These are phyloP conservation scores for Paspalum notatum DNA, from an alignment of 176 grass and related monocot species.

Conservation along the genomic window DNA sequence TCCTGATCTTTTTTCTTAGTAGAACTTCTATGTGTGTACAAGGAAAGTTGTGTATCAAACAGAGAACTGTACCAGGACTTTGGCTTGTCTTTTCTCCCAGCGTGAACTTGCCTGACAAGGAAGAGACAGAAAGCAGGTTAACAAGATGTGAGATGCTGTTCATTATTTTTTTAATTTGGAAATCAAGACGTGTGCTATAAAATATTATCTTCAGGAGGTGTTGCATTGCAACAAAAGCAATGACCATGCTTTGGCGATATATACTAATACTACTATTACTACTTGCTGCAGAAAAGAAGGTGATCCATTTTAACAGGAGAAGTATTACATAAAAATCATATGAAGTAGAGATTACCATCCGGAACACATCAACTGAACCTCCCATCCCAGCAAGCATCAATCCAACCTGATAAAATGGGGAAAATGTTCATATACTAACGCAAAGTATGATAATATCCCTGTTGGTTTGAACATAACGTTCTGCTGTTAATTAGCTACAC, in stretches of 20 bases:
- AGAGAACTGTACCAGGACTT: conserved; percentile 82
- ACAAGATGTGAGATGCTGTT: neutral
- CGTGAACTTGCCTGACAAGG: conserved; percentile 70
- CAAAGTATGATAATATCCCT: neutral
- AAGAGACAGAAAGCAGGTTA: conserved; percentile 14
- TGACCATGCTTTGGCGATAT: neutral
- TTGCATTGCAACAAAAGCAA: conserved; percentile 1
- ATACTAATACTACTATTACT: neutral
- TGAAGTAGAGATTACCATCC: conserved; percentile 67
- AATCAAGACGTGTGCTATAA: neutral
- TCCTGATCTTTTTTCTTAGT: neutral
- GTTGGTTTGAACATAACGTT: conserved; percentile 12
- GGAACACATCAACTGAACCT: conserved; percentile 78
- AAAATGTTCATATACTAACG: neutral
- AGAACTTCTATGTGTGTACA: conserved; percentile 8
- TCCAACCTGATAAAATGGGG: conserved; percentile 74
- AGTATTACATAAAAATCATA: neutral
- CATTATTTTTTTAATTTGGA: neutral
- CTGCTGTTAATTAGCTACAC: neutral
- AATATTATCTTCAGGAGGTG: conserved; percentile 11
- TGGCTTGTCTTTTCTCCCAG: conserved; percentile 93
- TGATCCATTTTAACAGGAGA: neutral
- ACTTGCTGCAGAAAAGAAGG: neutral
- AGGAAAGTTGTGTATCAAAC: conserved; percentile 18
- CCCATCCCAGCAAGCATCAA: conserved; percentile 99